Conservation (phyloP, 495 filamentous ascomycete genomes). For the Xylaria grammica region DNA sequence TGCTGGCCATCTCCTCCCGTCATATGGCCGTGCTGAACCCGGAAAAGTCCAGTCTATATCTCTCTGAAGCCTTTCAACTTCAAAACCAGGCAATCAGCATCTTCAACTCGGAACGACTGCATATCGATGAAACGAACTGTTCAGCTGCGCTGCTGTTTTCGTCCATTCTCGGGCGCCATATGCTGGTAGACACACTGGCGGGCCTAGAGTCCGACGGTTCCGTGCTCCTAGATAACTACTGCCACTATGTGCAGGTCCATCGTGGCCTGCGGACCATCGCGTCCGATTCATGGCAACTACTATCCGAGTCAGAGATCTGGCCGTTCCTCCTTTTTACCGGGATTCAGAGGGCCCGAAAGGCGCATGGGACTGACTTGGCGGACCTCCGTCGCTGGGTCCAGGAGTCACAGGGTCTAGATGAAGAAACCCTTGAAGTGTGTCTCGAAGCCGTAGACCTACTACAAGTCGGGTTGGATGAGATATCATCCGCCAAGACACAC, state of each 20-base stretch:
- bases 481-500: background rate
- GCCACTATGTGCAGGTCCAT: conserved; percentile 35
- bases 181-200: conserved; percentile 41
- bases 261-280: conserved; percentile 41
- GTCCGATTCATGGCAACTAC: conserved; percentile 37
- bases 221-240: conserved; percentile 37
- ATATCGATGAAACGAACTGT: conserved; percentile 42
- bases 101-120: conserved; percentile 39
- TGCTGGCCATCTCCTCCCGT: conserved; percentile 44
- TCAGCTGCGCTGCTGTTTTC: conserved; percentile 42
- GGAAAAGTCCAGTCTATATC: conserved; percentile 28
- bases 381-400: conserved; percentile 2
- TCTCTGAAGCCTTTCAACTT: conserved; percentile 35
- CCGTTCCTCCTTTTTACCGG: conserved; percentile 26
- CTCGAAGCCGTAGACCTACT: background rate
- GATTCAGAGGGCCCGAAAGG: background rate
- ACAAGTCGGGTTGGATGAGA: conserved; percentile 9
- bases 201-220: conserved; percentile 28
- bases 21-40: conserved; percentile 37
- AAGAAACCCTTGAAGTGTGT: background rate
- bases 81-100: conserved; percentile 45
- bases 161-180: conserved; percentile 39
- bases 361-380: background rate
- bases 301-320: conserved; percentile 38
- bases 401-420: background rate